Conservation (phyloP, 139 green algal species). For the Chlorella sorokiniana region DNA sequence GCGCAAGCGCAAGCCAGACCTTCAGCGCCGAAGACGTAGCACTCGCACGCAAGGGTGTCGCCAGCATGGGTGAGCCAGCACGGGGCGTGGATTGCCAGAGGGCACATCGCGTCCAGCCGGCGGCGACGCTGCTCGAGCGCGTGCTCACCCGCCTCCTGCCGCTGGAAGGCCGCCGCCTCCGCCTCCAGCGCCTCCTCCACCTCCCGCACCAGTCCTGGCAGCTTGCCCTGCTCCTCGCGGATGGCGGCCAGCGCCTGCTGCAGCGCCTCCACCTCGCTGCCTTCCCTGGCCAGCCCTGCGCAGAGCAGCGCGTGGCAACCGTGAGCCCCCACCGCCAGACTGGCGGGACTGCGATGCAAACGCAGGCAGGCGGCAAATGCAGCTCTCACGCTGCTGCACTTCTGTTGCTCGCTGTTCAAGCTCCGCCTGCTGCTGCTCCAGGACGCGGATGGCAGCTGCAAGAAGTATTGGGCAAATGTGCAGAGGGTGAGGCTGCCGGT, state of each 20-base stretch:
- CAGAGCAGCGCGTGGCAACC: background rate
- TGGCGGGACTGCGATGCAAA: background rate
- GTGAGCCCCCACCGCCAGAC: background rate
- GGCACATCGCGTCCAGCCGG: too few species aligned
- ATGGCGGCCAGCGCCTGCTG: conserved; percentile 29
- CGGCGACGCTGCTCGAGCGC: too few species aligned
- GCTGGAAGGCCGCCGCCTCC: conserved; percentile 25
- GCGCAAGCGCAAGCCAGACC: background rate
- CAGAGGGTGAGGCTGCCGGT: background rate
- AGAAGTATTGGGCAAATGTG: background rate
- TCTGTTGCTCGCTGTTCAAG: conserved; percentile 17
- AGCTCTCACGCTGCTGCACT: conserved; percentile 26
- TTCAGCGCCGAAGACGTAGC: background rate
- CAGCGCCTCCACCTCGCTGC: conserved; percentile 12
- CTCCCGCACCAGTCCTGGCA: conserved; percentile 31
- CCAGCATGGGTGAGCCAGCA: too few species aligned
- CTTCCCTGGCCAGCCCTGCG: conserved; percentile 33
- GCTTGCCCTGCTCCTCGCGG: conserved; percentile 15
- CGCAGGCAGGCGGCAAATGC: too few species aligned
- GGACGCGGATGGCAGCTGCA: conserved; percentile 25
- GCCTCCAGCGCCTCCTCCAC: conserved; percentile 31
- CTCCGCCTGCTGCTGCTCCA: conserved; percentile 31
- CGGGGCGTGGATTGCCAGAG: too few species aligned
- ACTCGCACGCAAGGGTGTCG: too few species aligned
- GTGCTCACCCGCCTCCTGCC: conserved; percentile 23